Conservation (phyloP, 192 early-diverging fungal species). For the Coemansia javaensis region DNA sequence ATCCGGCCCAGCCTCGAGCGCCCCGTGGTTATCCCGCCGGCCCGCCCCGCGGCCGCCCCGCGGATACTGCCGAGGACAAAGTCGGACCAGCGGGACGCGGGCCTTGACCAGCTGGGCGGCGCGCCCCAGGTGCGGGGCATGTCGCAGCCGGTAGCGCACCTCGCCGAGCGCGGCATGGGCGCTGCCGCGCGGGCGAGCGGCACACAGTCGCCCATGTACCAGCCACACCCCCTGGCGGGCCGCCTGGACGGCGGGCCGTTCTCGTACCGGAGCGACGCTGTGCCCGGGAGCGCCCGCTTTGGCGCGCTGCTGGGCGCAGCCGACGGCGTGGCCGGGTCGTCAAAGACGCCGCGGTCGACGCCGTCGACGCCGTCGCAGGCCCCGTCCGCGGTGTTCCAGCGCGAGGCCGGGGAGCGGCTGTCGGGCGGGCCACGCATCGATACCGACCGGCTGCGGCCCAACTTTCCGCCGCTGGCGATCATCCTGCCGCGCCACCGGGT, state of each 20-base stretch:
- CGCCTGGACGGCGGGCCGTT: constrained; percentile 11
- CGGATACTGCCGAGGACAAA: neutral
- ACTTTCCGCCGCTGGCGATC: constrained; percentile 46
- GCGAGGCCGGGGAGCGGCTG: neutral
- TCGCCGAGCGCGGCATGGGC: constrained; percentile 2
- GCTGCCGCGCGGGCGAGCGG: constrained; percentile 13
- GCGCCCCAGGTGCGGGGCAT: constrained; percentile 16
- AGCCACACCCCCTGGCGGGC: neutral
- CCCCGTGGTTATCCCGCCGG: constrained; percentile 5
- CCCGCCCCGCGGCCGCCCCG: too few species aligned
- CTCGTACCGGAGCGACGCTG: constrained; percentile 33
- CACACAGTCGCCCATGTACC: constrained; percentile 3
- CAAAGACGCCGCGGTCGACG: constrained; percentile 25
- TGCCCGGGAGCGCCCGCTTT: constrained; percentile 14
- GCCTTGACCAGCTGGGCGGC: neutral
- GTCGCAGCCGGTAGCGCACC: constrained; percentile 26
- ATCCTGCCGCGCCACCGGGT: constrained; percentile 39
- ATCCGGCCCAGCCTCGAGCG: constrained; percentile 19
- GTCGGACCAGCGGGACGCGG: neutral
- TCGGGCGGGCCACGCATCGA: neutral
- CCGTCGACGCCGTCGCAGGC: constrained; percentile 25
- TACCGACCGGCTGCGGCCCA: constrained; percentile 22
- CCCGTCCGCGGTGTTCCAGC: neutral
- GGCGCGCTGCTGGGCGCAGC: constrained; percentile 21
- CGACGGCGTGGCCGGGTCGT: constrained; percentile 5